Base-by-base conservation (phyloP, 306 rosid species). In the Cucumis cinereus region DNA sequence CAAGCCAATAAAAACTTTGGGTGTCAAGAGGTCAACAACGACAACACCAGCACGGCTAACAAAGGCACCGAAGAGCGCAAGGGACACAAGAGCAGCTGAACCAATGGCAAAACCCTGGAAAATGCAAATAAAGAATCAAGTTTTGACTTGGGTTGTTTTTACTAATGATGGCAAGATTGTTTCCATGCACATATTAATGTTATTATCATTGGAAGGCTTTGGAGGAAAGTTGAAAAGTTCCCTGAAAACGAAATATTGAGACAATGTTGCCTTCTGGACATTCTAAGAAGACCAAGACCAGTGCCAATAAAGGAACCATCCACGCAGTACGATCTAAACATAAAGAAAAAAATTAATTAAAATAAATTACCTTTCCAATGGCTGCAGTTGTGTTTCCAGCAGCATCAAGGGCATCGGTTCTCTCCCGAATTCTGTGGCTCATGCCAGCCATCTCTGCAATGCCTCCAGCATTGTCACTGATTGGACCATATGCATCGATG, bases 361-460 rank as follows among this genome's bases (percentile, higher is more conserved):
- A 28, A 28, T 28, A 53, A 20, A 38, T 26, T 50, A 93, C 97
- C 98, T 91, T 94, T 56, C 98, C 97, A 77, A 94, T 94, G 24
- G 97, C 98, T 13, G 97, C 98, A 36, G 97, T 94, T 15, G 98
- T 94, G 88, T 94, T 94, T 86, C 97, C 97, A 0, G 98, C 98
- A 80, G 97, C 96, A 84, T 91, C 97, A 73, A 94, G 98, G 41
- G 98, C 98, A 86, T 94, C 99, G 3, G 97, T 94, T 82, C 97
- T 85, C 87, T 94, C 99, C 17, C 99, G 84, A 30, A 90, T 92
- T 78, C 90, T 85, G 87, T 92, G 97, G 80, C 96, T 90, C 99
- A 94, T 92, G 63, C 97, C 99, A 2, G 97, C 99, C 99, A 94
- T 94, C 88, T 94, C 97, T 75, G 98, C 98, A 83, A 94, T 94